Percentiles rank a stretch among this genome's conserved stretches.
Evolutionary conservation across 1,139 yeast genomes (phyloP).

Genomic region (Pichiaceae sp.): DNA sequence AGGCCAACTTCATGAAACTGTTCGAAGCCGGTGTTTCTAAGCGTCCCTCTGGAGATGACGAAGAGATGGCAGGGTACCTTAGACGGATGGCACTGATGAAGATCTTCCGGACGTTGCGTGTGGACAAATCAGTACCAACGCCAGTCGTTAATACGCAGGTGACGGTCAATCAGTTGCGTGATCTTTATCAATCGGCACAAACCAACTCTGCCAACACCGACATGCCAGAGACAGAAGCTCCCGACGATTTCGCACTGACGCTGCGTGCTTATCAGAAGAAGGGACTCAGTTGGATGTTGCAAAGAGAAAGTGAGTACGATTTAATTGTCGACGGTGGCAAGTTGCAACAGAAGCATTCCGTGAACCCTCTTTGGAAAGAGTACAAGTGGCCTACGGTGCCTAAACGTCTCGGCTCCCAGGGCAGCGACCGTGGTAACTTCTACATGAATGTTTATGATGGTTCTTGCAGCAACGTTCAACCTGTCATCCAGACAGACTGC

Average conservation of each 20-base stretch:
- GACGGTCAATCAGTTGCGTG: slow-evolving; percentile 64
- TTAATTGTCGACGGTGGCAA: slow-evolving; percentile 18
- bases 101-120: background rate
- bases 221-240: slow-evolving; percentile 54
- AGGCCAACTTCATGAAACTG: background rate
- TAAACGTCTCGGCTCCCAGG: slow-evolving; percentile 3
- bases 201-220: slow-evolving; percentile 33
- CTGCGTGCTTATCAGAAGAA: slow-evolving; percentile 70
- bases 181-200: slow-evolving; percentile 64
- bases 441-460: slow-evolving; percentile 83
- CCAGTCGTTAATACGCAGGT: slow-evolving; percentile 18
- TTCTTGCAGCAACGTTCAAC: slow-evolving; percentile 62
- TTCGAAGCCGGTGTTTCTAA: background rate
- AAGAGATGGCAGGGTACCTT: background rate
- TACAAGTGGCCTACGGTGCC: slow-evolving; percentile 58
- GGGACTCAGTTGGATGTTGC: slow-evolving; percentile 79
- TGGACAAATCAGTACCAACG: background rate
- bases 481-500: slow-evolving; percentile 48
- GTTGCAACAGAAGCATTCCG: slow-evolving; percentile 20
- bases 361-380: slow-evolving; percentile 85
- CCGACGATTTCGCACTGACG: slow-evolving; percentile 47
- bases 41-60: background rate
- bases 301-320: slow-evolving; percentile 48
- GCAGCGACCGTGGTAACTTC: slow-evolving; percentile 29
- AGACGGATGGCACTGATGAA: background rate